phyloP scores from a whole-genome alignment of 2,329 filamentous ascomycete species.

The Calonectria crousiana region DNA sequence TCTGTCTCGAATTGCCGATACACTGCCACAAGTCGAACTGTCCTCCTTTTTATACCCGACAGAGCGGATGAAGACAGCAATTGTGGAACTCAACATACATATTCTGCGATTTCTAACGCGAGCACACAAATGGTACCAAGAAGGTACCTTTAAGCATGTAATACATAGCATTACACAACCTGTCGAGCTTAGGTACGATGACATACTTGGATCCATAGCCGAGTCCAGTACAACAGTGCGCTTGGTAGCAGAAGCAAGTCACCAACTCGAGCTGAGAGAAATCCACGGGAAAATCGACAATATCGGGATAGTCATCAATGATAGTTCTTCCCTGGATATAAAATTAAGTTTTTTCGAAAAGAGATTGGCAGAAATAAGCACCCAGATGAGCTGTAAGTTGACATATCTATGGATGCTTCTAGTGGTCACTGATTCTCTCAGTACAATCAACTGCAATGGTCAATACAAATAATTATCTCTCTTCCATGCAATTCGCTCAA shows the following conservation, averaged over 20 bases:
- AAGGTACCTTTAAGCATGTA: background rate
- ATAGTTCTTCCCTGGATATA: background rate
- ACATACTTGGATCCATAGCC: background rate
- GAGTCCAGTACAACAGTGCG: background rate
- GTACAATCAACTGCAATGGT: constrained; percentile 3
- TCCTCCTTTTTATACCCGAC: background rate
- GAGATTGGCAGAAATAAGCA: background rate
- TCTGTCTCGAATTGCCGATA: background rate
- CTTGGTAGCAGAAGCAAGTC: background rate
- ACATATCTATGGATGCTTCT: background rate
- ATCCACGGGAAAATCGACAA: constrained; percentile 4
- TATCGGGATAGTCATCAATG: background rate
- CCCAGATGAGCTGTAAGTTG: background rate
- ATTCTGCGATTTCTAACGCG: background rate
- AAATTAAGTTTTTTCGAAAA: background rate
- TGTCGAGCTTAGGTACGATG: constrained; percentile 5
- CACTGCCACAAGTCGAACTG: background rate
- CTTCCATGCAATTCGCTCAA: background rate
- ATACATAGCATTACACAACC: background rate
- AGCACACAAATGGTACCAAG: constrained; percentile 6
- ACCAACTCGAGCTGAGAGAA: background rate
- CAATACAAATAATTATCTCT: background rate
- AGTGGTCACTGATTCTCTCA: background rate
- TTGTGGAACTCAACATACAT: background rate
- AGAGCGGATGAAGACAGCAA: background rate